Base-by-base conservation (phyloP, 129 eudicot species). In the Deinandra increscens region DNA sequence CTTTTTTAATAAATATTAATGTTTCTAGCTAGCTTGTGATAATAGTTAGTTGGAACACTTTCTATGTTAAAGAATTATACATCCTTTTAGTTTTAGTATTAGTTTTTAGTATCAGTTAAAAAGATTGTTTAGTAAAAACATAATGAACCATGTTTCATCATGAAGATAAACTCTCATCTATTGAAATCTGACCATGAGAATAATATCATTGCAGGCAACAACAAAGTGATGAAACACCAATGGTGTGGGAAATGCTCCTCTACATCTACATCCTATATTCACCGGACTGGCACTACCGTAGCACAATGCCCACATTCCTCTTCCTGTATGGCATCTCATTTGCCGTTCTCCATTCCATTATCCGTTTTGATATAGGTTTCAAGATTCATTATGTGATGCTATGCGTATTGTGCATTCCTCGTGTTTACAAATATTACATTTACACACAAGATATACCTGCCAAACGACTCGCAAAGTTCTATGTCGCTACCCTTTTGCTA, bases 381-480 rank as follows among this genome's bases (percentile, higher is more conserved):
- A 82, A 79, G 54, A 23, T 80, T 34, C 91, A 85, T 62, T 85
- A 79, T 7, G 38, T 73, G 2, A 48, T 81, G 65, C 75, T 84
- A 0, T 77, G 83, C 37, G 71, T 80, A 9, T 65, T 84, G 14
- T 84, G 88, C 81, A 78, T 84, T 39, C 88, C 88, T 5, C 67
- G 88, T 9, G 78, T 84, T 64, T 84, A 84, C 78, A 84, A 84
- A 39, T 79, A 79, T 34, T 79, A 82, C 64, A 84, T 81, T 37
- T 75, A 75, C 39, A 82, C 80, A 18, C 45, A 71, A 38, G 96
- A 92, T 73, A 36, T 31, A 59, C 43, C 66, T 0, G 96, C 98
- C 17, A 92, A 92, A 68, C 74, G 89, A 18, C 81, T 92, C n/a
- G 96, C 96, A 14, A 92, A 84, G 69, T 44, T 79, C n/a, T 91